Evolutionary conservation across 257 asterid species (phyloP).

Genomic region (Craterostigma plantagineum): DNA sequence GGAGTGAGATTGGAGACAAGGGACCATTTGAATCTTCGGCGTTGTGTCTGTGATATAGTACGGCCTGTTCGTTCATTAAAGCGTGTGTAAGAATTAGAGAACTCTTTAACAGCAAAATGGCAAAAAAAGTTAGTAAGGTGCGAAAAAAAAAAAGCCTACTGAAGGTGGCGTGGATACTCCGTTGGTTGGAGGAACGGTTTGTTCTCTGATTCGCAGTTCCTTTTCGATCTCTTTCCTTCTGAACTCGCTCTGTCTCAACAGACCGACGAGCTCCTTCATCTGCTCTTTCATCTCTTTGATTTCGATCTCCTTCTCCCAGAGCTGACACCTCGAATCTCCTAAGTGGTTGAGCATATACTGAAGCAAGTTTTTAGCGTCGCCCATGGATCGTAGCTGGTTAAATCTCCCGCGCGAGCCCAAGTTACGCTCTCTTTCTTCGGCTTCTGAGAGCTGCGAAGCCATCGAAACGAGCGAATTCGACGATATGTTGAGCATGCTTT

Average conservation of each 20-base stretch:
- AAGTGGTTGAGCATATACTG: slow-evolving; percentile 81
- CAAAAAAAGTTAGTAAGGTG: too few relatives aligned
- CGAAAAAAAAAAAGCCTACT: slow-evolving; percentile 25
- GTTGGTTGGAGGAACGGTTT: slow-evolving; percentile 19
- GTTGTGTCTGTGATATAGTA: slow-evolving; percentile 38
- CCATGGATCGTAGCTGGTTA: slow-evolving; percentile 97
- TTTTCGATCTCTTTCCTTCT: slow-evolving; percentile 71
- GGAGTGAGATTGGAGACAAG: slow-evolving; percentile 71
- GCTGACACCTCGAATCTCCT: slow-evolving; percentile 83
- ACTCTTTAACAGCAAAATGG: background rate
- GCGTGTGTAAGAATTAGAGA: background rate
- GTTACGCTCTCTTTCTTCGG: slow-evolving; percentile 93
- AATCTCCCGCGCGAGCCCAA: slow-evolving; percentile 73
- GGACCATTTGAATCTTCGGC: slow-evolving; percentile 61
- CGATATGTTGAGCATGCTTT: slow-evolving; percentile 83
- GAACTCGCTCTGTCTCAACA: slow-evolving; percentile 74
- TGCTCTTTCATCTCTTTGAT: slow-evolving; percentile 93
- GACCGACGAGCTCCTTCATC: slow-evolving; percentile 69
- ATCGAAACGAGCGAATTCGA: slow-evolving; percentile 89
- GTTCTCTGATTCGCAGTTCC: slow-evolving; percentile 66
- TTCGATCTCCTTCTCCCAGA: slow-evolving; percentile 79
- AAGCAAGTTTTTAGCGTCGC: slow-evolving; percentile 75
- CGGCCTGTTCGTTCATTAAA: slow-evolving; percentile 18
- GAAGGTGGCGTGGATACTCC: slow-evolving; percentile 60
- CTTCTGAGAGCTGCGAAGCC: slow-evolving; percentile 99